Percentiles rank a stretch among this genome's conserved stretches.
phyloP scores from a whole-genome alignment of 192 early-diverging fungal genomes.

The Phycomyces nitens region DNA sequence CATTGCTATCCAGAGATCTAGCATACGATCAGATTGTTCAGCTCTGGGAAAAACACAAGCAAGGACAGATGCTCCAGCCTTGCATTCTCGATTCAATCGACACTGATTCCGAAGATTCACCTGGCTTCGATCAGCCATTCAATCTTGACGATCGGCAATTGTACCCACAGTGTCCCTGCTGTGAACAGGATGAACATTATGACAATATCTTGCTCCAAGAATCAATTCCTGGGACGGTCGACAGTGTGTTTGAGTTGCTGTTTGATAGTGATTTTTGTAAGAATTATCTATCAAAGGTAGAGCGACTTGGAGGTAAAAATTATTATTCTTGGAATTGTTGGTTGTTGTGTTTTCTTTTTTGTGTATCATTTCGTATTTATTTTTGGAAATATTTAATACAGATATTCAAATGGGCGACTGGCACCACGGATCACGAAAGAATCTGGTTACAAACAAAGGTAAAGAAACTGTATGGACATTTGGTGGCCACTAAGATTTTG shows the following conservation, averaged over 20 bases:
- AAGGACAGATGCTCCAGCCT: neutral
- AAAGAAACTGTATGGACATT: too few species aligned
- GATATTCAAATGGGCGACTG: slow-evolving; percentile 36
- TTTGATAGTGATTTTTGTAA: slow-evolving; percentile 47
- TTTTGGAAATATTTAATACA: neutral
- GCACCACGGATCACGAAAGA: slow-evolving; percentile 15
- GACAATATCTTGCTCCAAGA: slow-evolving; percentile 38
- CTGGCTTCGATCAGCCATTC: slow-evolving; percentile 4
- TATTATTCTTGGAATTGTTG: neutral
- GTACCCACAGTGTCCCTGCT: slow-evolving; percentile 40
- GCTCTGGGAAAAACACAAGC: slow-evolving; percentile 46
- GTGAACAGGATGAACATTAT: slow-evolving; percentile 43
- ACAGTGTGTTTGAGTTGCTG: slow-evolving; percentile 45
- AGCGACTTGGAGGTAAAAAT: slow-evolving; percentile 39
- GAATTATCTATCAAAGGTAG: slow-evolving; percentile 38
- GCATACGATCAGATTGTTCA: slow-evolving; percentile 69
- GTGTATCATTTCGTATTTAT: slow-evolving; percentile 6
- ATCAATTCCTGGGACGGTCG: slow-evolving; percentile 40
- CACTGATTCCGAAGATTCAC: neutral
- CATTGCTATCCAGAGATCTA: slow-evolving; percentile 80
- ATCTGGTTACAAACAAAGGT: neutral
- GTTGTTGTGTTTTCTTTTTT: neutral
- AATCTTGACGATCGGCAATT: neutral
- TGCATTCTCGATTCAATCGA: slow-evolving; percentile 3
- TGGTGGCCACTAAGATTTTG: too few species aligned